A percentile compares a stretch with the other conserved stretches of the same genome.
Evolutionary conservation across 305 asterid species (phyloP).

Genomic region (Stenogyne calaminthoides): DNA sequence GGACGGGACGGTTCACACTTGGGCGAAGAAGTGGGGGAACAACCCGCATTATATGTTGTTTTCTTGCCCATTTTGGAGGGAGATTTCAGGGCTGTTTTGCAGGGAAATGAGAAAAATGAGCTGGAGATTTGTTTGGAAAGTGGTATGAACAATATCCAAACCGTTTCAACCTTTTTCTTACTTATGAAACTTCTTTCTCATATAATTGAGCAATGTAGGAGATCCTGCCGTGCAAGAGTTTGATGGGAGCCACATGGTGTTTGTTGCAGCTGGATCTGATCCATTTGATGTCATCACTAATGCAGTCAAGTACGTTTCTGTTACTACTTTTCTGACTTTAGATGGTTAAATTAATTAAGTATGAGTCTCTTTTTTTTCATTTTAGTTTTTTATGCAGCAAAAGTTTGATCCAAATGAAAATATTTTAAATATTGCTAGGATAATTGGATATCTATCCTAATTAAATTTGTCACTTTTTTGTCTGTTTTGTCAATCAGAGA

Average conservation of each 20-base stretch:
- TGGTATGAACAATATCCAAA: slow-evolving; percentile 45
- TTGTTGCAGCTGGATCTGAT: slow-evolving; percentile 87
- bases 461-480: not conserved
- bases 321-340: not conserved
- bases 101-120: slow-evolving; percentile 77
- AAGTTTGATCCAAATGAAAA: not conserved
- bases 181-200: not conserved
- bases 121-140: slow-evolving; percentile 91
- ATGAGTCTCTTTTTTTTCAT: not conserved
- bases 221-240: slow-evolving; percentile 88
- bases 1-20: slow-evolving; percentile 58
- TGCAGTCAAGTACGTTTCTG: slow-evolving; percentile 73
- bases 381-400: not conserved
- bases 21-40: slow-evolving; percentile 43
- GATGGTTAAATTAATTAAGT: not conserved
- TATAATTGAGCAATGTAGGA: slow-evolving; percentile 42
- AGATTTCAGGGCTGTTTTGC: slow-evolving; percentile 89
- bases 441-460: not conserved
- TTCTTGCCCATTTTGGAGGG: slow-evolving; percentile 92
- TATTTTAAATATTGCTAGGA: not conserved
- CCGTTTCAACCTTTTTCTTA: not conserved
- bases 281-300: slow-evolving; percentile 86
- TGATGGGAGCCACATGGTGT: slow-evolving; percentile 83
- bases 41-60: slow-evolving; percentile 57
- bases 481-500: not conserved